phyloP scores from a whole-genome alignment of 495 filamentous ascomycete species.

The Articulospora tetracladia region DNA sequence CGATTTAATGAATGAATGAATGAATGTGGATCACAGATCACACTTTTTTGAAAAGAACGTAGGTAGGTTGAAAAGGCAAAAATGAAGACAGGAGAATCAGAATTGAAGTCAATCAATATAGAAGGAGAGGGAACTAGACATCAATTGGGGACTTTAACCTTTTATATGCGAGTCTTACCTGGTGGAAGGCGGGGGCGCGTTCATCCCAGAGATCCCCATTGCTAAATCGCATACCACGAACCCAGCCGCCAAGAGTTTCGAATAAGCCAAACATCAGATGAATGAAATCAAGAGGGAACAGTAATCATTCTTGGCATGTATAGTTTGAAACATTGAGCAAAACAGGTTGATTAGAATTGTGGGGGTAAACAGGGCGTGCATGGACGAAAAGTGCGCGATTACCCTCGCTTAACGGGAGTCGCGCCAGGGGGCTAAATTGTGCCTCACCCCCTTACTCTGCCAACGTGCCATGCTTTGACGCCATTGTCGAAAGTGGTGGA shows the following conservation, averaged over 20 bases:
- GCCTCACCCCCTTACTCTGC: no score
- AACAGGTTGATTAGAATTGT: neutral
- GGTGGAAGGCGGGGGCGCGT: neutral
- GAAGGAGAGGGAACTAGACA: neutral
- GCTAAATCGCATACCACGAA: neutral
- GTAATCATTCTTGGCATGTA: neutral
- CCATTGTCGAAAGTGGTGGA: no score
- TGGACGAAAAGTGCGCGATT: neutral
- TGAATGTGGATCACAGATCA: conserved; percentile 10
- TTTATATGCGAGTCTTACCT: neutral
- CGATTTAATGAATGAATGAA: conserved; percentile 3
- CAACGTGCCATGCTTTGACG: no score
- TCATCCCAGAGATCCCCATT: neutral
- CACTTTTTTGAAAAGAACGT: conserved; percentile 18
- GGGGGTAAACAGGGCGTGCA: neutral
- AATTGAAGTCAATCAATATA: neutral
- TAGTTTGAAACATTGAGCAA: neutral
- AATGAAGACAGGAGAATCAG: neutral
- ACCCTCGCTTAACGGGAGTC: no score
- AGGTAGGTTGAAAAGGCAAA: neutral
- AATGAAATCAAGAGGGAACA: neutral
- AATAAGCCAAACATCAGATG: neutral
- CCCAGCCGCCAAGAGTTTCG: neutral
- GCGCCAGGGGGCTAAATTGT: no score
- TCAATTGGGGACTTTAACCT: neutral